A percentile compares a stretch with the other conserved stretches of the same genome.
Evolutionary conservation across 345 rosid species (phyloP).

Genomic region (Draba incana): DNA sequence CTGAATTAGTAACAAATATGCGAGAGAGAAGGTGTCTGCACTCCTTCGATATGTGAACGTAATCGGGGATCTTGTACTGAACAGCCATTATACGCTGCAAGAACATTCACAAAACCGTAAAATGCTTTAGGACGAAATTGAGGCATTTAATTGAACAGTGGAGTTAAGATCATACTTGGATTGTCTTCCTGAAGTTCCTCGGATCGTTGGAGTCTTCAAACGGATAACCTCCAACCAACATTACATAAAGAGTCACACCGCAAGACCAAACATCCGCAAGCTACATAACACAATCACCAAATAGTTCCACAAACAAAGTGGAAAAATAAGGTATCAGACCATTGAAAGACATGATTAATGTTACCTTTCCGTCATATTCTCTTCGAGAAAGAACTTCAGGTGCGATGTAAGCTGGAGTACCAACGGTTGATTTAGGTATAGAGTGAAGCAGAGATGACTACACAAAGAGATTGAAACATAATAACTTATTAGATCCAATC

Average conservation of each 20-base stretch:
- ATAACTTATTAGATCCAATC: conserved; percentile 19
- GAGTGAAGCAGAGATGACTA: conserved; percentile 91
- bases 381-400: conserved; percentile 88
- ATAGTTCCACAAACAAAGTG: conserved; percentile 20
- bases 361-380: conserved; percentile 88
- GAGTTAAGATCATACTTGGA: conserved; percentile 56
- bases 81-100: conserved; percentile 84
- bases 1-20: conserved; percentile 74
- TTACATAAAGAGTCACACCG: conserved; percentile 92
- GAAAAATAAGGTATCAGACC: background rate
- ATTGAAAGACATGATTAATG: conserved; percentile 14
- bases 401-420: conserved; percentile 94
- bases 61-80: conserved; percentile 89
- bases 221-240: conserved; percentile 95
- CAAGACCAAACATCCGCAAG: conserved; percentile 98
- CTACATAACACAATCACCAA: conserved; percentile 45
- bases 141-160: background rate
- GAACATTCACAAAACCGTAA: conserved; percentile 5
- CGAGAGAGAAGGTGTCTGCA: conserved; percentile 83
- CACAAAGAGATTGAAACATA: conserved; percentile 20
- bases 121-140: background rate
- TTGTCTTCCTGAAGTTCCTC: conserved; percentile 85
- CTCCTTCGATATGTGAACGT: conserved; percentile 79
- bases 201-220: conserved; percentile 93
- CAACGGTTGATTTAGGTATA: conserved; percentile 92